Base-by-base conservation (phyloP, 805 yeast species). In the Saccharomyces paradoxus region DNA sequence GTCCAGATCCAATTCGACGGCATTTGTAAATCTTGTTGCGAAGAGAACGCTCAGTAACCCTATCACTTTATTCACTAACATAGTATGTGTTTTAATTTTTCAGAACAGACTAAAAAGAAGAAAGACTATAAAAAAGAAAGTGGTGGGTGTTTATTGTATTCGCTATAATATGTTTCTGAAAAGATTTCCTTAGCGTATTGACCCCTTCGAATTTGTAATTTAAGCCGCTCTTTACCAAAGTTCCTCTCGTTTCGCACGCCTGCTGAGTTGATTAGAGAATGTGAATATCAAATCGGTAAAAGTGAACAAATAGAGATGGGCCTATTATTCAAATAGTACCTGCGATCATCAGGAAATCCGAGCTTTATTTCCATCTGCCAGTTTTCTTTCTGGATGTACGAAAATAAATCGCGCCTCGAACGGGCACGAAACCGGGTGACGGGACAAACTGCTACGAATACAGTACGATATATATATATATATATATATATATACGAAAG, bases 1-100 rank as follows among this genome's bases (percentile, higher is more conserved):
- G 53, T 69, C 63, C 27, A 72, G 56, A 53, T 71, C 68, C 29
- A 69, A 37, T 32, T 59, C 57, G 13, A 69, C 56, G 5, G 68
- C 65, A 24, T 48, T 31, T n/a, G 41, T 27, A 9, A 30, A 26
- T 21, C 24, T 37, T 10, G 44, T 37, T 4, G 24, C 22, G 24
- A 37, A 17, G 44, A 37, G 44, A 17, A 37, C 44, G 24, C 44
- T 17, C 24, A 37, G 44, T 6, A 37, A 37, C 44, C 44, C 44
- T 37, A 37, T 17, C 4, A 37, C 22, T 37, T 37, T 37, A 21
- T 37, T 37, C 13, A 37, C 13, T 6, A 37, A 12, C 44, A 37
- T 37, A 6, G 3, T 37, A 21, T n/a, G 13, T 37, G 22, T 17
- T 37, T 9, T 7, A 6, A n/a, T 7, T 17, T 37, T 10, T 17